Percentiles rank a stretch among this genome's conserved stretches.
These are phyloP conservation scores for Tulasnella sp. DNA, from an alignment of 768 basidiomycete genomes.

Conservation along the genomic window DNA sequence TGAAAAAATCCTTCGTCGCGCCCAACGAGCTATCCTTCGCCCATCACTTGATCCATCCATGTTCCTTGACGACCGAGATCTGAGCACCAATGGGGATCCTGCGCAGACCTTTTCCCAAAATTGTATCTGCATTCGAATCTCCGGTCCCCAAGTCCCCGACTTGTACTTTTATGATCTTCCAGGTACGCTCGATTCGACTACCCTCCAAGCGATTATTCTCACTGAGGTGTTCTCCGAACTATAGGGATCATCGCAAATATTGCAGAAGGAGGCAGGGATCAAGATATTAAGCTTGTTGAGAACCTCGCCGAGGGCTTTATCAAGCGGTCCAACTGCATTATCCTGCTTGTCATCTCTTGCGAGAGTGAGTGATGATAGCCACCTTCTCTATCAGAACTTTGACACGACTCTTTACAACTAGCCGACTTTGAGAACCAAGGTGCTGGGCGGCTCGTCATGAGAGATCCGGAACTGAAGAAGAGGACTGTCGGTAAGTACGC, in stretches of 20 bases:
- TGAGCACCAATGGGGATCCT: slow-evolving; percentile 8
- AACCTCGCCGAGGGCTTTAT: slow-evolving; percentile 11
- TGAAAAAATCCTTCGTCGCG: slow-evolving; percentile 18
- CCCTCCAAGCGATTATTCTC: too few relatives aligned
- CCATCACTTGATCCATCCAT: slow-evolving; percentile 13
- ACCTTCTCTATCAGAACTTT: neutral
- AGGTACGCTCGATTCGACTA: slow-evolving; percentile 26
- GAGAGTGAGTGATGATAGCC: slow-evolving; percentile 2
- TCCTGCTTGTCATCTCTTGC: slow-evolving; percentile 16
- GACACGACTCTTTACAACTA: slow-evolving; percentile 23
- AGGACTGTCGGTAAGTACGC: slow-evolving; percentile 60
- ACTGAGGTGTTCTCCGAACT: neutral
- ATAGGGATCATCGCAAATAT: slow-evolving; percentile 17
- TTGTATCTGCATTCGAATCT: slow-evolving; percentile 48
- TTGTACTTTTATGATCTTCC: slow-evolving; percentile 58
- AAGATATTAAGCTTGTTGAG: slow-evolving; percentile 12
- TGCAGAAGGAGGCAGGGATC: slow-evolving; percentile 6
- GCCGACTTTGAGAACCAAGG: slow-evolving; percentile 76
- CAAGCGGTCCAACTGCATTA: slow-evolving; percentile 6
- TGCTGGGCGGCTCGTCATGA: slow-evolving; percentile 52
- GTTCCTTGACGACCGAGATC: slow-evolving; percentile 11
- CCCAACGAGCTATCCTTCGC: slow-evolving; percentile 21
- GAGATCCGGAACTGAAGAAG: slow-evolving; percentile 48
- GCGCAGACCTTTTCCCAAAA: slow-evolving; percentile 40
- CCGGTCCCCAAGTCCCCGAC: slow-evolving; percentile 48